These are phyloP conservation scores for Gaertneriomyces semiglobifer DNA, from an alignment of 192 early-diverging fungal species.

Conservation along the genomic window DNA sequence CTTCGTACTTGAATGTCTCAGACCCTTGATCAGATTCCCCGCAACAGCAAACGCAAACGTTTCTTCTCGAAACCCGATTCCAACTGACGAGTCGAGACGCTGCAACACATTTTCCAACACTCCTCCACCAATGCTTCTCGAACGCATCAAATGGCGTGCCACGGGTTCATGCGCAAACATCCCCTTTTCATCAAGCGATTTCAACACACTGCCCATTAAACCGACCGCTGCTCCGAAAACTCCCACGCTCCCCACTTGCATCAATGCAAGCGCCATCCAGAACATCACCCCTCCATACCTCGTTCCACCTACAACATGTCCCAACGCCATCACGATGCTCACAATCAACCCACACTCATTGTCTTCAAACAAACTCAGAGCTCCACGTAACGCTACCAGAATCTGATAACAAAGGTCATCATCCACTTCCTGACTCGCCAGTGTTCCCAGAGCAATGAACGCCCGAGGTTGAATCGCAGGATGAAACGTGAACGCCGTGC, in stretches of 20 bases:
- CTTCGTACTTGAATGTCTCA: conserved; percentile 73
- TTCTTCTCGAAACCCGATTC: conserved; percentile 80
- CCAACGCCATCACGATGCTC: conserved; percentile 84
- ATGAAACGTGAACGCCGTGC: conserved; percentile 92
- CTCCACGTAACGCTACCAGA: conserved; percentile 81
- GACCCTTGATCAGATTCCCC: conserved; percentile 74
- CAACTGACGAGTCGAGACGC: conserved; percentile 69
- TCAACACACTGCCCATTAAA: conserved; percentile 68
- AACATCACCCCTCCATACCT: conserved; percentile 81
- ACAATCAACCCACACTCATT: conserved; percentile 74
- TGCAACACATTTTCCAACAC: conserved; percentile 69
- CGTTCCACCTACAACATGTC: conserved; percentile 72
- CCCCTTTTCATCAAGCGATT: conserved; percentile 69
- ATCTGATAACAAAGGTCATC: conserved; percentile 93
- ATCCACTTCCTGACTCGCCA: conserved; percentile 86
- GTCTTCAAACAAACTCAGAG: conserved; percentile 81
- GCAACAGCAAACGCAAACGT: conserved; percentile 80
- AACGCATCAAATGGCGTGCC: conserved; percentile 67
- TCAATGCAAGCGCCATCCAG: conserved; percentile 85
- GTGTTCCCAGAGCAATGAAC: conserved; percentile 83
- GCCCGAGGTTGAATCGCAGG: conserved; percentile 91
- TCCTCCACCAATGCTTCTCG: conserved; percentile 39
- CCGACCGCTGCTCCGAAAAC: conserved; percentile 71
- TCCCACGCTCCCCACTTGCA: conserved; percentile 80
- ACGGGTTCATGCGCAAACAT: conserved; percentile 67